These are phyloP conservation scores for Lasiodiplodia sp. DNA, from an alignment of 2,329 filamentous ascomycete species.

Conservation along the genomic window DNA sequence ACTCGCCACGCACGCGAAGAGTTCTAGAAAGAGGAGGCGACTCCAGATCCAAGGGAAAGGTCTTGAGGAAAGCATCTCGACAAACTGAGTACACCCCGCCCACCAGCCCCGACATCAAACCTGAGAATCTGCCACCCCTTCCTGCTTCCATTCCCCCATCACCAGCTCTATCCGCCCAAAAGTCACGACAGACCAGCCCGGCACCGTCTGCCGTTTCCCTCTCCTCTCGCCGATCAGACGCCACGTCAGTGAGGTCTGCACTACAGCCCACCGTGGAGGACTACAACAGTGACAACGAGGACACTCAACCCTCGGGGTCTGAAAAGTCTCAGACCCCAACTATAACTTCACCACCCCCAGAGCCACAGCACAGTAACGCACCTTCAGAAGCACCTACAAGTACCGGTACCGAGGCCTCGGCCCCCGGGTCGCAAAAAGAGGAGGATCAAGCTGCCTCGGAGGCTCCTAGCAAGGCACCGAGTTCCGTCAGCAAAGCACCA, in stretches of 20 bases:
- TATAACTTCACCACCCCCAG: constrained; percentile 10
- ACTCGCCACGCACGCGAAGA: constrained; percentile 26
- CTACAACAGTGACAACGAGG: constrained; percentile 27
- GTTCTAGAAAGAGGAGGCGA: constrained; percentile 28
- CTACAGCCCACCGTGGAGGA: constrained; percentile 29
- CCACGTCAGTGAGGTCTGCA: constrained; percentile 26
- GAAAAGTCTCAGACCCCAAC: constrained; percentile 6
- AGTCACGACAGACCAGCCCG: constrained; percentile 24
- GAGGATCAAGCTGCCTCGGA: constrained; percentile 5
- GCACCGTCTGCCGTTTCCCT: constrained; percentile 8
- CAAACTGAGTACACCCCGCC: constrained; percentile 28
- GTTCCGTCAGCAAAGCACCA: neutral
- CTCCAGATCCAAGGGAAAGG: constrained; percentile 25
- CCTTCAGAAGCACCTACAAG: constrained; percentile 1
- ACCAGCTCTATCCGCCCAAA: constrained; percentile 21
- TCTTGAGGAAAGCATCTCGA: constrained; percentile 21
- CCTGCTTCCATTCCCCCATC: constrained; percentile 22
- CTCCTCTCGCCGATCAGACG: constrained; percentile 19
- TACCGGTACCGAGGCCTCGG: neutral
- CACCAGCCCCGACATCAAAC: constrained; percentile 26
- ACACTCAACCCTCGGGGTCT: constrained; percentile 3
- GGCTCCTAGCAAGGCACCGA: neutral
- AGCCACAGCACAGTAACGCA: constrained; percentile 3
- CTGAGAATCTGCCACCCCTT: constrained; percentile 25
- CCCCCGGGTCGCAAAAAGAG: constrained; percentile 1